Evolutionary conservation across 441 rosid species (phyloP).

Genomic region (Populus hybrid): DNA sequence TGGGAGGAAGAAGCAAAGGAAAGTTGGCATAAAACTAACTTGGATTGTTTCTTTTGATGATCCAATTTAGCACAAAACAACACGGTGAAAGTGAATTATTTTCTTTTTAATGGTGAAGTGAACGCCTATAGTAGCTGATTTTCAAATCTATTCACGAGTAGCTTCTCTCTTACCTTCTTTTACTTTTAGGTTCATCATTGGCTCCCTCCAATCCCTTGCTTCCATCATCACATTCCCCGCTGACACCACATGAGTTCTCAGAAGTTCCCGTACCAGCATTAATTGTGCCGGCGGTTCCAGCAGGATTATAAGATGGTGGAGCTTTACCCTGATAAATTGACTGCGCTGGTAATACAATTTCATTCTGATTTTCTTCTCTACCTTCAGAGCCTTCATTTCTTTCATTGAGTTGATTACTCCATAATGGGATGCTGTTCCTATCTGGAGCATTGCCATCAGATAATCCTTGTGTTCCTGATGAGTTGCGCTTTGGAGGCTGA

Average conservation of each 20-base stretch:
- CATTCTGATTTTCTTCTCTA: slow-evolving; percentile 48
- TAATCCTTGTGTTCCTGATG: background rate
- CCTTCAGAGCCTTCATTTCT: slow-evolving; percentile 43
- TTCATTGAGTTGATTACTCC: slow-evolving; percentile 38
- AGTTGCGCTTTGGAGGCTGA: slow-evolving; percentile 44
- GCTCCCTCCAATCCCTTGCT: slow-evolving; percentile 51
- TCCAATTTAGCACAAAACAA: background rate
- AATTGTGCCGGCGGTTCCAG: slow-evolving; percentile 26
- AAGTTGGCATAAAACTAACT: background rate
- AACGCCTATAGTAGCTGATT: background rate
- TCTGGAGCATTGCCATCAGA: slow-evolving; percentile 42
- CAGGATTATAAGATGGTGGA: slow-evolving; percentile 24
- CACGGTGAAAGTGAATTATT: background rate
- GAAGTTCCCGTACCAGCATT: slow-evolving; percentile 38
- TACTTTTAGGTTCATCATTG: slow-evolving; percentile 55
- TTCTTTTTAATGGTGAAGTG: background rate
- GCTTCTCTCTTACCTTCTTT: slow-evolving; percentile 53
- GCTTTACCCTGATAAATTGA: slow-evolving; percentile 35
- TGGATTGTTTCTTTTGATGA: background rate
- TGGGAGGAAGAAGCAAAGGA: background rate
- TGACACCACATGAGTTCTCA: slow-evolving; percentile 60
- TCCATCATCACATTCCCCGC: slow-evolving; percentile 62
- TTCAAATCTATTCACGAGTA: background rate
- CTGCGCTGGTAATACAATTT: slow-evolving; percentile 30
- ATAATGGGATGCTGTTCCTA: slow-evolving; percentile 16